A percentile compares a stretch with the other conserved stretches of the same genome.
phyloP scores from a whole-genome alignment of 371 early-diverging fungal genomes.

The Mucor lusitanicus region DNA sequence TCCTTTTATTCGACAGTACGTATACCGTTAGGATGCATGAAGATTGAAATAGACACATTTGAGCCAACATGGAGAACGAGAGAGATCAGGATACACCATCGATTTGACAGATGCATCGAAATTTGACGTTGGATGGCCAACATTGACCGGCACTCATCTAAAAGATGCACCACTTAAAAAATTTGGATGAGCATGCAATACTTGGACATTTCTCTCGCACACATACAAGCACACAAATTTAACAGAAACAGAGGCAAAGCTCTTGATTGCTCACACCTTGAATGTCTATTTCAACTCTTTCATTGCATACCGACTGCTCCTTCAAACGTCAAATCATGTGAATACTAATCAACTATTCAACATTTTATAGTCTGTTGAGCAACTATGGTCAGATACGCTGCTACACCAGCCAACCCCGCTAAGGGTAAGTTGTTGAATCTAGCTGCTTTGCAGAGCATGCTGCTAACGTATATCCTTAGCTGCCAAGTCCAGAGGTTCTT shows the following conservation, averaged over 20 bases:
- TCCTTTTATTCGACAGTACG: conserved; percentile 27
- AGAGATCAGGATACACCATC: background rate
- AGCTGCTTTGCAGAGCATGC: background rate
- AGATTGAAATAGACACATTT: background rate
- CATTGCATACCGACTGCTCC: background rate
- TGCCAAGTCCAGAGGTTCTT: conserved; percentile 93
- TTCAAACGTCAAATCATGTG: background rate
- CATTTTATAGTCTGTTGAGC: conserved; percentile 14
- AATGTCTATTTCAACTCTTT: background rate
- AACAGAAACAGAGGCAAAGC: too few relatives aligned
- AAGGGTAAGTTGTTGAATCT: conserved; percentile 45
- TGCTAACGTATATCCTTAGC: conserved; percentile 46
- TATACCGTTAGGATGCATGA: conserved; percentile 22
- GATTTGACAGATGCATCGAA: background rate
- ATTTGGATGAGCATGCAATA: background rate
- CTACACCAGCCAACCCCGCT: conserved; percentile 54
- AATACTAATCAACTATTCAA: background rate
- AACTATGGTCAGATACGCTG: conserved; percentile 64
- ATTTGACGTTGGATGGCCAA: background rate
- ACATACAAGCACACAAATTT: background rate
- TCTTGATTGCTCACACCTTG: background rate
- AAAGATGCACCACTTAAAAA: background rate
- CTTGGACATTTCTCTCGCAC: background rate
- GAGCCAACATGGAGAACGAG: background rate
- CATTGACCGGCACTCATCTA: background rate